Evolutionary conservation across 2,329 filamentous ascomycete species (phyloP), one percentile per base, ranked within the genome.

Genomic region (Ilyonectria robusta): DNA sequence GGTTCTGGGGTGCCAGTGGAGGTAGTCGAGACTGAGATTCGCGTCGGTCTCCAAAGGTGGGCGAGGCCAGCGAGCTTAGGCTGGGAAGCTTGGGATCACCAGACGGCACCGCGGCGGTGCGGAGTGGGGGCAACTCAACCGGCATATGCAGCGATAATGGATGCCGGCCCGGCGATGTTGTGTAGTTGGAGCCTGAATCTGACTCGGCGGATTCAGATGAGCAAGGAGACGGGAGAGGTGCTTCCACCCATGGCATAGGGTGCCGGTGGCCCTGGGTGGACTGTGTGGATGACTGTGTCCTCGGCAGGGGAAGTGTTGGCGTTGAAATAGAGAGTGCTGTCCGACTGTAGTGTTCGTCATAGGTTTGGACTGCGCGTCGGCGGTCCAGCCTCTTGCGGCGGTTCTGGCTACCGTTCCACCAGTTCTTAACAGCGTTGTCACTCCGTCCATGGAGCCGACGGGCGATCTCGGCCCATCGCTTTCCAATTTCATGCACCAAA

Each of bases 351-450:
- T 75, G 73, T 60, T 67, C 66, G 46, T 75, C 71, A 57, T 72
- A 70, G 59, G 66, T 42, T 29, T 74, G 70, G 3, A 67, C 66
- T 29, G 75, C 75, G 70, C 78, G 83, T 70, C 79, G 79, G 42
- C 84, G 80, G 69, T 83, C 78, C 59, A 84, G 79, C 71, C 90
- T 84, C 76, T 85, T 87, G 76, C 92, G 87, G 76, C 94, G 90
- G 83, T 97, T 97, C 87, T 95, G 93, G 78, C 92, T 93, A 56
- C 95, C 94, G 78, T 97, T 97, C 93, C 93, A 97, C 94, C 94
- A 98, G 81, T 98, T 98, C 88, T 98, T 98, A 70, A 98, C 94
- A 31, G 94, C 93, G 77, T 98, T 98, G 84, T 98, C 95, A 80
- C 94, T 97, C 77, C 95, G 92, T 71, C 94, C 94, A 61, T 92